Base-by-base conservation (phyloP, 805 yeast species). In the Ogataea ramenticola region DNA sequence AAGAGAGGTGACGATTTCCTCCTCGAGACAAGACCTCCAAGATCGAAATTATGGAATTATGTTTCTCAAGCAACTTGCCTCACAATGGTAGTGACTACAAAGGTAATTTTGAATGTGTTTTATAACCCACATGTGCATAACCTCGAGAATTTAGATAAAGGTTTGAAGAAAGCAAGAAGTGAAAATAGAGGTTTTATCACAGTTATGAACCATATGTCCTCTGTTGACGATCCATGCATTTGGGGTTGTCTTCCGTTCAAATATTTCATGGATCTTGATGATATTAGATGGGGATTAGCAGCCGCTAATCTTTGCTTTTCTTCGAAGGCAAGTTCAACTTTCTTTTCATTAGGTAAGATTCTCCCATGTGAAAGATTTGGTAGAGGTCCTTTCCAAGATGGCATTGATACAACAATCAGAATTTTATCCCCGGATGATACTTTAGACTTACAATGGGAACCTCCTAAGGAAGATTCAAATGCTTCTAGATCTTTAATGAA, bases 271-370 rank as follows among this genome's bases (percentile, higher is more conserved):
- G 76, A 79, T 44, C 65, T 85, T 16, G 84, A 80, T 49, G 74
- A 77, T 43, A 77, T 88, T 43, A 72, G 99, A 55, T 91, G 98
- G 98, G 90, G 96, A 5, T 70, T 93, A 44, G 99, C 95, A 0
- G 99, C 99, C 11, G 78, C 82, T 41, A 90, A 93, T 60, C 77
- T 91, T 34, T 91, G 98, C 59, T 91, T 93, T 63, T 74, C 79
- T 21, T 75, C 68, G 47, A 64, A 62, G 22, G 53, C 70, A 3
- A 59, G 74, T 2, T 62, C 79, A 9, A 70, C 57, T 19, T 90
- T 88, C 58, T 91, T 91, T 68, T 79, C 89, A 22, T 63, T 88
- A 47, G 99, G 99, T 2, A 90, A 90, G 63, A 82, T 89, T n/a
- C 66, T 91, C 47, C 77, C 91, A 1, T 86, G 96, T 2, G 82